Base-by-base conservation (phyloP, 192 early-diverging fungal species). In the Rhizophagus clarus region DNA sequence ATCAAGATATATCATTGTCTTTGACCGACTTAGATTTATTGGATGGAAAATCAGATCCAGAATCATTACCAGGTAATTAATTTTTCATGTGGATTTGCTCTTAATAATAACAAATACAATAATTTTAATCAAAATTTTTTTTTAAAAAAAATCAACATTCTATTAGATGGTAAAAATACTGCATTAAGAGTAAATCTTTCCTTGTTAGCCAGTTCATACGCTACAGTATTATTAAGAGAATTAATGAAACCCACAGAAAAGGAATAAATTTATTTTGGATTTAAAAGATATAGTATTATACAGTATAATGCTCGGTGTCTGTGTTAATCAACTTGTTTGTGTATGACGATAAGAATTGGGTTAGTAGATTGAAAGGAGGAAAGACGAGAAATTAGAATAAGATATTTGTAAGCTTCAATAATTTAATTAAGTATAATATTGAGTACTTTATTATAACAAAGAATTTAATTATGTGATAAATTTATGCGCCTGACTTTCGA, bases 221-320 rank as follows among this genome's bases (percentile, higher is more conserved):
- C 98, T 2, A 99, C 98, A 0, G 98, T 99, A 97, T 91, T 93
- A n/a, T 84, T 99, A 74, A 89, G 97, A 24, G 98, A 99, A 83
- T 84, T 98, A 28, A 92, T 93, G 82, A 88, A 91, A 61, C 79
- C 87, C 66, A 89, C 51, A 56, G 51, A 56, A 22, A 56, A 56
- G 20, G 51, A 56, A 22, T 56, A 56, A 22, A 1, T 20, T 56
- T 7, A 56, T 20, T 56, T 22, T 15, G 4, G n/a, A 56, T 56
- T 20, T 40, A n/a, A n/a, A n/a, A n/a, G n/a, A n/a, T 8, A 40
- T 40, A 6, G 37, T n/a, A 40, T 40, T 40, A 40, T 40, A n/a
- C n/a, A n/a, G n/a, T n/a, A 40, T 40, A 40, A 40, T 40, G 37
- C 37, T 40, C n/a, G n/a, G n/a, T n/a, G n/a, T n/a, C n/a, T n/a